These are phyloP conservation scores for Pichia thaimueangensis DNA, from an alignment of 805 yeast genomes.

Conservation along the genomic window DNA sequence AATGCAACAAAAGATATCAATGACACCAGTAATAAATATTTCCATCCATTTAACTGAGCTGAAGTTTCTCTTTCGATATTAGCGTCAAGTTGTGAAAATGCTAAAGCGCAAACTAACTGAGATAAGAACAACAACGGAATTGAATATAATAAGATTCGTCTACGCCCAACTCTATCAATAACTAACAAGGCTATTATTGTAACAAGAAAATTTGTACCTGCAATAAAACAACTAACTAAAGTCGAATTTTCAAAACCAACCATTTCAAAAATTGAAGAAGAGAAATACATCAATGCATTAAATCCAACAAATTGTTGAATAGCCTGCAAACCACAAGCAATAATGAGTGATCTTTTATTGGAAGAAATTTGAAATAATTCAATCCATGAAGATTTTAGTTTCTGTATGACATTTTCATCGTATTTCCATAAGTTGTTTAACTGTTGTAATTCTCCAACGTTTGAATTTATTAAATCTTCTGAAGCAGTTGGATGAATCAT, in stretches of 20 bases:
- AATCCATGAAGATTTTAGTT: slow-evolving; percentile 33
- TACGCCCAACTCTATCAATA: slow-evolving; percentile 47
- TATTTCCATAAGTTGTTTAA: slow-evolving; percentile 27
- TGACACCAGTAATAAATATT: slow-evolving; percentile 37
- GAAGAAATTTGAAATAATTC: slow-evolving; percentile 37
- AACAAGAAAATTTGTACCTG: slow-evolving; percentile 50
- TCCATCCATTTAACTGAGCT: slow-evolving; percentile 32
- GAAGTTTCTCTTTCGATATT: slow-evolving; percentile 19
- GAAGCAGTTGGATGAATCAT: slow-evolving; percentile 34
- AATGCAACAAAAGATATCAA: slow-evolving; percentile 46
- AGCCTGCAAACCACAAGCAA: slow-evolving; percentile 53
- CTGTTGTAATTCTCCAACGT: slow-evolving; percentile 37
- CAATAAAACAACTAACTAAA: slow-evolving; percentile 47
- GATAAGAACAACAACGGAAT: slow-evolving; percentile 42
- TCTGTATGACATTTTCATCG: slow-evolving; percentile 9
- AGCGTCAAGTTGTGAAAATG: slow-evolving; percentile 40
- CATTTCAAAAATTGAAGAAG: slow-evolving; percentile 48
- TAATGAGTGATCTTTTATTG: slow-evolving; percentile 44
- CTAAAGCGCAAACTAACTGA: slow-evolving; percentile 45
- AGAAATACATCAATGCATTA: slow-evolving; percentile 52
- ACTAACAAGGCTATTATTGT: slow-evolving; percentile 43
- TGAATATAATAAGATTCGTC: slow-evolving; percentile 40
- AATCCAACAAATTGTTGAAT: slow-evolving; percentile 54
- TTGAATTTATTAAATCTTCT: slow-evolving; percentile 32
- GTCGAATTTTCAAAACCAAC: slow-evolving; percentile 47